Percentiles rank a stretch among this genome's conserved stretches.
These are phyloP conservation scores for Coccomyxa subellipsoidea DNA, from an alignment of 163 green algal genomes.

Conservation along the genomic window DNA sequence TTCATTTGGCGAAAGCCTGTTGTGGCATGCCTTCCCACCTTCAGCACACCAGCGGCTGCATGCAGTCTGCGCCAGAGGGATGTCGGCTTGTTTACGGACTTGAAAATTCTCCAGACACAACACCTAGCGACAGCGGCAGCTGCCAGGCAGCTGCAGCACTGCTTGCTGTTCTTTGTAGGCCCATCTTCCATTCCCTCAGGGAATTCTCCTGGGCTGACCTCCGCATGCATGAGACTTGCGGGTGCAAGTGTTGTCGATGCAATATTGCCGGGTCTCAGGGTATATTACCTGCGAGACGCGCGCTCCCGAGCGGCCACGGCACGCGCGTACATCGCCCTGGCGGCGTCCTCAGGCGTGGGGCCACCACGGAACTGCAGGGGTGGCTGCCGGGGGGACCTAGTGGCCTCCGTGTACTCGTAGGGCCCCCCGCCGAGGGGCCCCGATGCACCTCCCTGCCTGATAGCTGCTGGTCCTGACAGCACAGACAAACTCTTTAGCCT, in stretches of 20 bases:
- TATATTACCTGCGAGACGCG: not conserved
- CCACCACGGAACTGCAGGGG: not conserved
- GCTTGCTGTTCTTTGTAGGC: too few relatives aligned
- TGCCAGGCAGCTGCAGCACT: too few relatives aligned
- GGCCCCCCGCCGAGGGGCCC: not conserved
- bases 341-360: not conserved
- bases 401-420: not conserved
- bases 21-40: too few relatives aligned
- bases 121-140: too few relatives aligned
- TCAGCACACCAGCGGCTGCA: too few relatives aligned
- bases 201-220: too few relatives aligned
- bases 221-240: not conserved
- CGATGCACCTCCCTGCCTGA: not conserved
- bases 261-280: not conserved
- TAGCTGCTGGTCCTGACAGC: not conserved
- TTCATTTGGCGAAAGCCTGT: too few relatives aligned
- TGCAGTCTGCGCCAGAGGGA: too few relatives aligned
- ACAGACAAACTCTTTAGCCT: too few relatives aligned
- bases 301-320: not conserved
- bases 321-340: not conserved
- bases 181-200: too few relatives aligned
- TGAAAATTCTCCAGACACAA: too few relatives aligned
- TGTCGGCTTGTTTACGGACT: too few relatives aligned
- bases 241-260: not conserved
- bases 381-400: not conserved